These are phyloP conservation scores for Ramicandelaber brevisporus DNA, from an alignment of 192 early-diverging fungal species.

Conservation along the genomic window DNA sequence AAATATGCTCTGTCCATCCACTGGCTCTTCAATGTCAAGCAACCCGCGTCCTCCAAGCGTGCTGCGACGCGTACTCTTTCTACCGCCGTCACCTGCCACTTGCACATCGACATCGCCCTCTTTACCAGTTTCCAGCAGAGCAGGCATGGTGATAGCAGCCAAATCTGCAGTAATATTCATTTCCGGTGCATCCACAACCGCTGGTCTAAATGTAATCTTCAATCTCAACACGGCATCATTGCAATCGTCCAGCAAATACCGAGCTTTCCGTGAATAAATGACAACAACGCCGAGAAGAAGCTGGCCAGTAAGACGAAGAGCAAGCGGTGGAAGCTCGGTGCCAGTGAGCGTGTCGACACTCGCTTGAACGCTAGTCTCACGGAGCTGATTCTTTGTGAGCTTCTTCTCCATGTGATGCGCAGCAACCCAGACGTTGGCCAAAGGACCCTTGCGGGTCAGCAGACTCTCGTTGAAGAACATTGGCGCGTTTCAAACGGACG, in stretches of 20 bases:
- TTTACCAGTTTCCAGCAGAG: too few relatives aligned
- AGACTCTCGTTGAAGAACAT: constrained; percentile 66
- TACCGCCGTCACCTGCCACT: too few relatives aligned
- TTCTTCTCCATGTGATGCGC: constrained; percentile 96
- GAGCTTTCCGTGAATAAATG: constrained; percentile 90
- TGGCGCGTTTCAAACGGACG: too few relatives aligned
- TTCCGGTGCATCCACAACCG: constrained; percentile 61
- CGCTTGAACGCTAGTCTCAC: constrained; percentile 74
- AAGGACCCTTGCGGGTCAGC: constrained; percentile 57
- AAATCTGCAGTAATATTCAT: constrained; percentile 40
- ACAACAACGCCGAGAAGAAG: constrained; percentile 80
- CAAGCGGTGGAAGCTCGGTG: constrained; percentile 59
- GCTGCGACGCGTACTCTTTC: too few relatives aligned
- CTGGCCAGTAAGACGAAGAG: constrained; percentile 86
- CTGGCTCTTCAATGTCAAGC: too few relatives aligned
- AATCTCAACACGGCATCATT: constrained; percentile 86
- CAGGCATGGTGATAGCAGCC: constrained; percentile 70
- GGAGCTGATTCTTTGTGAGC: constrained; percentile 76
- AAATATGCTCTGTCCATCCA: constrained; percentile 69
- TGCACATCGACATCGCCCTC: too few relatives aligned
- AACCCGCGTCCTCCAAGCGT: too few relatives aligned
- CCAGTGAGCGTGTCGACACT: constrained; percentile 71
- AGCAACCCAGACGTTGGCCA: constrained; percentile 94
- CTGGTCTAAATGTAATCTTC: constrained; percentile 53
- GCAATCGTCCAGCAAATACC: constrained; percentile 92